A percentile compares a stretch with the other conserved stretches of the same genome.
Conservation (phyloP, 805 yeast species). For the Hanseniaspora lindneri region DNA sequence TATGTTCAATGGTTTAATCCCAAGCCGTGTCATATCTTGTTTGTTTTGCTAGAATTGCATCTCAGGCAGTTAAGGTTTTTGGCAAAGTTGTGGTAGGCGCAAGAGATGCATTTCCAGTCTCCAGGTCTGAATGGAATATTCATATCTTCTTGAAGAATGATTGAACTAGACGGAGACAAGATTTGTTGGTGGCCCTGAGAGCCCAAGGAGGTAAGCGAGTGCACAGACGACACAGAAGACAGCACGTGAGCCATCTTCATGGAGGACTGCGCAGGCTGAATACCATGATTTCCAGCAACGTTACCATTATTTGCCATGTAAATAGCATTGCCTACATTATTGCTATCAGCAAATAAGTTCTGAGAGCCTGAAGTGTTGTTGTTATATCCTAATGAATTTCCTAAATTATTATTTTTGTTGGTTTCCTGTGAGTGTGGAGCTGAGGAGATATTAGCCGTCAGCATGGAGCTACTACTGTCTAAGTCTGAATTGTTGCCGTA, state of each 20-base stretch:
- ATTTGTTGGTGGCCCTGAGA: background rate
- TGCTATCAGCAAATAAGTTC: conserved; percentile 13
- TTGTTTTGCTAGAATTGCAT: conserved; percentile 59
- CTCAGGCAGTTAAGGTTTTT: conserved; percentile 76
- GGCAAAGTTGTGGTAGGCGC: conserved; percentile 86
- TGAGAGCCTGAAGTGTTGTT: conserved; percentile 10
- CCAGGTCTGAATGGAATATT: conserved; percentile 85
- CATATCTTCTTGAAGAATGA: background rate
- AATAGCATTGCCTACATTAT: conserved; percentile 15
- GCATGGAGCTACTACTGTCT: background rate
- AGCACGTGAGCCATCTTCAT: background rate
- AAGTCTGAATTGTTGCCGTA: conserved; percentile 6
- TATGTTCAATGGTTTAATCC: too few species aligned
- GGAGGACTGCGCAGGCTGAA: conserved; percentile 11
- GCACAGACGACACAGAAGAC: background rate
- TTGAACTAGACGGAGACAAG: background rate
- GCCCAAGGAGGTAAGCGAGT: background rate
- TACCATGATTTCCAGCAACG: conserved; percentile 16
- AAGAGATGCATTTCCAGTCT: conserved; percentile 82
- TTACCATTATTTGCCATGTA: conserved; percentile 18
- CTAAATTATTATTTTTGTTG: background rate
- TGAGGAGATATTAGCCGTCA: background rate
- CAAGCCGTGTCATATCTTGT: background rate
- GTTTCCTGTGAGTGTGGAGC: background rate
- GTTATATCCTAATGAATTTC: background rate